Evolutionary conservation across 2,329 filamentous ascomycete species (phyloP).

Genomic region (Penicillium thymicola): DNA sequence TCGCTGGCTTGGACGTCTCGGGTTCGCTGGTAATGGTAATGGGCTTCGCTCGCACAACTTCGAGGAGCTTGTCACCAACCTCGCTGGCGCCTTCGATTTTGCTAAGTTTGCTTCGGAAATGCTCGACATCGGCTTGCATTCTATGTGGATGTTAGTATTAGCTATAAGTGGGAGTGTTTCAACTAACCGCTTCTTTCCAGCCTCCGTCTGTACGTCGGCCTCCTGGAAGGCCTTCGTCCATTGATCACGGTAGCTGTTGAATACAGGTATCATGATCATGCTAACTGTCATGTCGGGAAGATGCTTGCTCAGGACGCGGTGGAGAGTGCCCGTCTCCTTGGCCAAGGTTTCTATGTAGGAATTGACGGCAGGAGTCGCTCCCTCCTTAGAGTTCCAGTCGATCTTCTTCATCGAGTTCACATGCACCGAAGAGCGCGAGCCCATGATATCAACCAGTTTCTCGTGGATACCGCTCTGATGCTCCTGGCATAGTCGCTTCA

Average conservation of each 20-base stretch:
- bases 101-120: constrained; percentile 66
- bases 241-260: constrained; percentile 75
- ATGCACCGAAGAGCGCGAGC: constrained; percentile 68
- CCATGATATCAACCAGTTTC: constrained; percentile 92
- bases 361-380: constrained; percentile 51
- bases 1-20: constrained; percentile 4
- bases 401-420: constrained; percentile 71
- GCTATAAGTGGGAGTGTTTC: not conserved
- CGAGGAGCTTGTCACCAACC: constrained; percentile 65
- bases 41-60: constrained; percentile 42
- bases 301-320: constrained; percentile 79
- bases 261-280: constrained; percentile 84
- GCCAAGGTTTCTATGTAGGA: constrained; percentile 81
- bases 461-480: constrained; percentile 89
- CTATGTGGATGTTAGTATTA: constrained; percentile 44
- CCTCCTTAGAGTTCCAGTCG: constrained; percentile 63
- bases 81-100: constrained; percentile 78
- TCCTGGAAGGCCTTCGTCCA: constrained; percentile 69
- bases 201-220: constrained; percentile 61
- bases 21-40: constrained; percentile 23
- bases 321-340: constrained; percentile 80
- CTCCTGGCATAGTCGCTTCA: constrained; percentile 77
- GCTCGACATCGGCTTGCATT: constrained; percentile 72
- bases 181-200: constrained; percentile 68
- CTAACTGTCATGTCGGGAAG: constrained; percentile 71